Evolutionary conservation across 2,329 filamentous ascomycete species (phyloP), one percentile per base, ranked within the genome.

Genomic region (Blastomyces silverae): DNA sequence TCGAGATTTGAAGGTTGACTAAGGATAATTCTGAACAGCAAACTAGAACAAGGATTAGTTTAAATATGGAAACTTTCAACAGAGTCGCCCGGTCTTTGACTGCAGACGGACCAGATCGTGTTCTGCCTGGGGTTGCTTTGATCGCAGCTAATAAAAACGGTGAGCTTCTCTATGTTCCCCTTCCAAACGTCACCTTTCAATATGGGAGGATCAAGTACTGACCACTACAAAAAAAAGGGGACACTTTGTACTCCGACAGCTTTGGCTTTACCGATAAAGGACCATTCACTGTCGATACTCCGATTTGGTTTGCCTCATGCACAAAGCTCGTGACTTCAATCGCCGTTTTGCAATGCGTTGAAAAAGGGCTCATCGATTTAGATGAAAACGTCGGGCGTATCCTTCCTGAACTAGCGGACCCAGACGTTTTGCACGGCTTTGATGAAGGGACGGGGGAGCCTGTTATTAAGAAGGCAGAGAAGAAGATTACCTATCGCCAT

Each of bases 311-410:
- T 68, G 68, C 46, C 64, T 81, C 20, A 61, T 48, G 7, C 37
- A 77, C 76, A 17, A 79, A 79, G 64, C 72, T 85, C 8, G 67
- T 83, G 64, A 80, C 82, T 1, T 78, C 79, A 0, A 76, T 85
- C 61, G 79, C 82, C 4, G 78, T 77, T 0, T 68, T 86, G 53
- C 81, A 84, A 64, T 78, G 80, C 57, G 81, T 85, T 1, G 83
- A 85, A 42, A 75, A 79, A n/a, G 82, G 81, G 0, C 70, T 79
- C 1, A 67, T 84, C 1, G 68, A 70, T 2, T 73, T 85, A 0
- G 77, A 80, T 20, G 78, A 77, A 4, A 79, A 83, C 63, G 69
- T 84, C 0, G 72, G 74, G 0, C 37, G 67, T 0, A 50, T 82
- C 1, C 71, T 81, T 1, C 83, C 82, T 0, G 81, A 82, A 52